These are phyloP conservation scores for Senna siamea DNA, from an alignment of 306 rosid genomes.

Conservation along the genomic window DNA sequence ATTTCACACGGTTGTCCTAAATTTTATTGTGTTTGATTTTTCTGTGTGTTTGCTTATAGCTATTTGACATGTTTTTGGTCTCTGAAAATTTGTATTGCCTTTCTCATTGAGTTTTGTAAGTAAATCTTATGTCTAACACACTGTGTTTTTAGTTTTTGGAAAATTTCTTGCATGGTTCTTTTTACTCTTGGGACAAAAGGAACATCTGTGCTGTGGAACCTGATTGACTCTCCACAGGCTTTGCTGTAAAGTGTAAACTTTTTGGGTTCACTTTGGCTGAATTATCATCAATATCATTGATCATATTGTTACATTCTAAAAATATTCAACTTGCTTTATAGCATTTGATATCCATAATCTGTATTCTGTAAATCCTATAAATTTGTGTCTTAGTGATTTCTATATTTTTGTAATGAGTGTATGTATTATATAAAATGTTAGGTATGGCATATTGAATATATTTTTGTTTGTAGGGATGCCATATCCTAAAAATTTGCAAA, in stretches of 20 bases:
- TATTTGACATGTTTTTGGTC: not conserved
- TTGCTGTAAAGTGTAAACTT: not conserved
- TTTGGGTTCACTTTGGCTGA: not conserved
- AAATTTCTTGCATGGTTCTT: not conserved
- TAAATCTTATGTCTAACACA: not conserved
- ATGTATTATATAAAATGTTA: not conserved
- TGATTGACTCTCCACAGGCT: not conserved
- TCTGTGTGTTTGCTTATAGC: not conserved
- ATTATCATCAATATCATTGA: not conserved
- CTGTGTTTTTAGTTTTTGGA: not conserved
- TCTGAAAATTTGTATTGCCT: not conserved
- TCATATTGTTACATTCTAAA: not conserved
- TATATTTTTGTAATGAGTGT: not conserved
- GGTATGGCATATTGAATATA: not conserved
- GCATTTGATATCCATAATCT: not conserved
- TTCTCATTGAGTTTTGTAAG: not conserved
- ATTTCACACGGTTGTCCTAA: constrained; percentile 73
- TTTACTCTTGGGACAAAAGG: not conserved
- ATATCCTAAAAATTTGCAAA: constrained; percentile 84
- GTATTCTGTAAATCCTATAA: not conserved
- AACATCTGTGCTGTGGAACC: not conserved
- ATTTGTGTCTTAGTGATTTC: not conserved
- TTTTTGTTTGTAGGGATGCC: constrained; percentile 82
- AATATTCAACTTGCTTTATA: not conserved
- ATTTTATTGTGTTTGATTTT: not conserved